These are phyloP conservation scores for Fusarium longipes DNA, from an alignment of 2,329 filamentous ascomycete species.

Conservation along the genomic window DNA sequence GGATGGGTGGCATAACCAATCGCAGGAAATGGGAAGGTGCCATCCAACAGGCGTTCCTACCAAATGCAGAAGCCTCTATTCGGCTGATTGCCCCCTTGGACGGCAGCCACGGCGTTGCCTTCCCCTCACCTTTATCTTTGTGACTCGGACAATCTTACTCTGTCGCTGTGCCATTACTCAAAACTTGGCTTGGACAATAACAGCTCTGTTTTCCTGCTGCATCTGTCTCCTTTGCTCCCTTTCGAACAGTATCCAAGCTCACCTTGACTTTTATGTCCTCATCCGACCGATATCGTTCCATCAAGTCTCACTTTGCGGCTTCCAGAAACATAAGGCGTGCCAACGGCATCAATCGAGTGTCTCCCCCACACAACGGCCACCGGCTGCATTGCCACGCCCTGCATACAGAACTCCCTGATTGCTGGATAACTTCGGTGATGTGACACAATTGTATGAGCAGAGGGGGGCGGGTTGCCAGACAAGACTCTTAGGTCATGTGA, in stretches of 20 bases:
- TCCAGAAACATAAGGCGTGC: constrained; percentile 14
- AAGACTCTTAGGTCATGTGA: constrained; percentile 48
- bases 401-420: constrained; percentile 33
- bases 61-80: constrained; percentile 38
- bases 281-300: neutral
- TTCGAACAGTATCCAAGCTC: neutral
- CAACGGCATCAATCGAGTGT: constrained; percentile 7
- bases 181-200: constrained; percentile 28
- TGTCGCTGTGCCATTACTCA: constrained; percentile 32
- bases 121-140: constrained; percentile 35
- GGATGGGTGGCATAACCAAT: constrained; percentile 33
- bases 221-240: neutral
- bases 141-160: constrained; percentile 37
- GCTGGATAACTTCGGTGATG: constrained; percentile 42
- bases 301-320: constrained; percentile 17
- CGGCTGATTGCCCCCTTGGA: constrained; percentile 36
- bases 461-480: constrained; percentile 40
- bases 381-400: constrained; percentile 16
- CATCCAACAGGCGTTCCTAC: constrained; percentile 37
- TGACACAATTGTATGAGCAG: constrained; percentile 41
- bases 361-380: constrained; percentile 17
- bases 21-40: constrained; percentile 33
- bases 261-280: neutral
- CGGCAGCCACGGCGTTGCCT: constrained; percentile 38
- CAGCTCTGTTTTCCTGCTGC: neutral